These are phyloP conservation scores for Acacia pycnantha DNA, from an alignment of 331 rosid species.

Conservation along the genomic window DNA sequence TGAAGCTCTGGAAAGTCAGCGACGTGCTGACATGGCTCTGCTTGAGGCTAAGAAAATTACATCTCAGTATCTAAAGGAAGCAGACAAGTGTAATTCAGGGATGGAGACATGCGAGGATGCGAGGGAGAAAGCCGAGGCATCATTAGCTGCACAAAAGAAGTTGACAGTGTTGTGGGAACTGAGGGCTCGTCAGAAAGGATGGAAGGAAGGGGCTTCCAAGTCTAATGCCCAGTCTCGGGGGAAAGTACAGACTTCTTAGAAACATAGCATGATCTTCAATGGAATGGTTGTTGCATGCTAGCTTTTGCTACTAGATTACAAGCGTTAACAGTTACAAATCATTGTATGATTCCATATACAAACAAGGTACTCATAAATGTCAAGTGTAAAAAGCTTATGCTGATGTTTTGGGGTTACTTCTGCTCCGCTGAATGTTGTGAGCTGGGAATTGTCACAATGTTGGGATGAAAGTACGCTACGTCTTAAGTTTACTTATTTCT, in stretches of 20 bases:
- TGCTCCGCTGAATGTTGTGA: conserved; percentile 13
- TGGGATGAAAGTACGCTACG: neutral
- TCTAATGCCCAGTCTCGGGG: conserved; percentile 56
- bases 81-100: conserved; percentile 96
- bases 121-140: conserved; percentile 79
- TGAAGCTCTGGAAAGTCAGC: conserved; percentile 69
- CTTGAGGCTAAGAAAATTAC: conserved; percentile 95
- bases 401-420: conserved; percentile 29
- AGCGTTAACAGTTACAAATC: conserved; percentile 27
- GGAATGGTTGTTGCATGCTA: conserved; percentile 24
- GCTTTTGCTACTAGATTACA: conserved; percentile 24
- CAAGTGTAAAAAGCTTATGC: conserved; percentile 39
- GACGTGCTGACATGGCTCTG: conserved; percentile 80
- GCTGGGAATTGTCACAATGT: conserved; percentile 3
- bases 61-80: conserved; percentile 95
- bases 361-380: conserved; percentile 27
- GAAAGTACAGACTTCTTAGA: conserved; percentile 54
- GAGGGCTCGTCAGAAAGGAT: conserved; percentile 92
- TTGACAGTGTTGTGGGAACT: conserved; percentile 79
- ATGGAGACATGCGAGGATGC: conserved; percentile 98
- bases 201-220: conserved; percentile 75
- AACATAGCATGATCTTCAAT: conserved; percentile 17
- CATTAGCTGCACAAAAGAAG: conserved; percentile 64
- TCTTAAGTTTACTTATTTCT: neutral
- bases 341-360: conserved; percentile 13